Percentiles rank a stretch among this genome's conserved stretches.
Evolutionary conservation across 371 early-diverging fungal species (phyloP).

Genomic region (Mortierella sp.): DNA sequence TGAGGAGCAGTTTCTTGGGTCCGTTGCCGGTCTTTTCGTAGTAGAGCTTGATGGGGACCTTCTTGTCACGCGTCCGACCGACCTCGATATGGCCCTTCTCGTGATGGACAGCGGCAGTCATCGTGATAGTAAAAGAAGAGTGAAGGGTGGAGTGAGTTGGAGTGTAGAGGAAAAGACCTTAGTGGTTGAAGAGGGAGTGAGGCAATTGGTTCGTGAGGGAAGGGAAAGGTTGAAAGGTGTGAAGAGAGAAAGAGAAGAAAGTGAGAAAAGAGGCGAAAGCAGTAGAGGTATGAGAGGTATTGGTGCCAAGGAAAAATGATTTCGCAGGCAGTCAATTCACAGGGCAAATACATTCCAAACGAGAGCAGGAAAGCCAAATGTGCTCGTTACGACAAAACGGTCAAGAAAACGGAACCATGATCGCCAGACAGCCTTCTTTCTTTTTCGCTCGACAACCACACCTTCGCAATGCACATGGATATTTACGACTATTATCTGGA

Average conservation of each 20-base stretch:
- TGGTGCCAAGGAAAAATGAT: background rate
- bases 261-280: background rate
- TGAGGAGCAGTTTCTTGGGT: constrained; percentile 43
- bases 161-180: background rate
- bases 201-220: background rate
- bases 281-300: background rate
- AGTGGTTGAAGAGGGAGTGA: background rate
- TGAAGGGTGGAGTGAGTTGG: background rate
- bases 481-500: too few species aligned
- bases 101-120: constrained; percentile 13
- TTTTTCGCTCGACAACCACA: too few species aligned
- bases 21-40: constrained; percentile 50
- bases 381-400: too few species aligned
- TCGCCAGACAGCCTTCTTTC: too few species aligned
- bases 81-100: constrained; percentile 43
- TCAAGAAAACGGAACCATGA: too few species aligned
- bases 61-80: constrained; percentile 32
- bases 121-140: background rate
- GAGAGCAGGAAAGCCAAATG: too few species aligned
- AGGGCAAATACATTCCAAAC: too few species aligned
- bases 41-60: constrained; percentile 39
- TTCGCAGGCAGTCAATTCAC: too few species aligned
- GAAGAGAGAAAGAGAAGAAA: background rate
- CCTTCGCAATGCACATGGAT: too few species aligned
- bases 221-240: background rate